These are phyloP conservation scores for Darksidea phi DNA, from an alignment of 495 filamentous ascomycete genomes.

Conservation along the genomic window DNA sequence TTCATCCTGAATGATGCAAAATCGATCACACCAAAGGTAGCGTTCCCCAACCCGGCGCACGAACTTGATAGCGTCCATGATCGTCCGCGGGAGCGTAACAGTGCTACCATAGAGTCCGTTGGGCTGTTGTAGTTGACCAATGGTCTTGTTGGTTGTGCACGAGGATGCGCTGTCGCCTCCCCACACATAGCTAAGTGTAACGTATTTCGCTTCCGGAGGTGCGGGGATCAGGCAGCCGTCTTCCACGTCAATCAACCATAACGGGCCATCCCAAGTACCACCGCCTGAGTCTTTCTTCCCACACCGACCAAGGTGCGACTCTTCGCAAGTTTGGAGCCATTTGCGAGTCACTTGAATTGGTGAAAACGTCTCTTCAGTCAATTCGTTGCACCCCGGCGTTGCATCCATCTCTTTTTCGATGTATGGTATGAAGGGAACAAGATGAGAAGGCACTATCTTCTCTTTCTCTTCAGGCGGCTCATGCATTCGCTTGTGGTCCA, in stretches of 20 bases:
- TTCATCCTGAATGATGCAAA: conserved; percentile 15
- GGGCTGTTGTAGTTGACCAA: neutral
- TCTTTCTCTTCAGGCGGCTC: no score
- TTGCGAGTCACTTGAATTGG: no score
- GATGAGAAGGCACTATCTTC: no score
- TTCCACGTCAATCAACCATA: neutral
- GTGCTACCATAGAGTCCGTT: neutral
- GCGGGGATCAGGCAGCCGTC: neutral
- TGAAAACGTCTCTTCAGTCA: no score
- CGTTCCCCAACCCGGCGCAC: conserved; percentile 5
- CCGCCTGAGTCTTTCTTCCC: no score
- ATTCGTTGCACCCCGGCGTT: no score
- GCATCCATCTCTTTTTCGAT: no score
- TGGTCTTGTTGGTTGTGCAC: neutral
- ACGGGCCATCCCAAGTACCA: no score
- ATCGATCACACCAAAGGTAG: conserved; percentile 6
- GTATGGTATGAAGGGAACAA: no score
- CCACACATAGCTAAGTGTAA: neutral
- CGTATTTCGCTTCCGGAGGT: neutral
- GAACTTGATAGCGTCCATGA: neutral
- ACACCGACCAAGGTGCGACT: no score
- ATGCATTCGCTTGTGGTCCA: no score
- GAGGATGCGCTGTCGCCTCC: neutral
- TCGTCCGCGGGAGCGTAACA: neutral
- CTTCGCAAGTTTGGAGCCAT: no score